phyloP scores from a whole-genome alignment of 2,329 filamentous ascomycete species.

The Orbilia brochopaga region DNA sequence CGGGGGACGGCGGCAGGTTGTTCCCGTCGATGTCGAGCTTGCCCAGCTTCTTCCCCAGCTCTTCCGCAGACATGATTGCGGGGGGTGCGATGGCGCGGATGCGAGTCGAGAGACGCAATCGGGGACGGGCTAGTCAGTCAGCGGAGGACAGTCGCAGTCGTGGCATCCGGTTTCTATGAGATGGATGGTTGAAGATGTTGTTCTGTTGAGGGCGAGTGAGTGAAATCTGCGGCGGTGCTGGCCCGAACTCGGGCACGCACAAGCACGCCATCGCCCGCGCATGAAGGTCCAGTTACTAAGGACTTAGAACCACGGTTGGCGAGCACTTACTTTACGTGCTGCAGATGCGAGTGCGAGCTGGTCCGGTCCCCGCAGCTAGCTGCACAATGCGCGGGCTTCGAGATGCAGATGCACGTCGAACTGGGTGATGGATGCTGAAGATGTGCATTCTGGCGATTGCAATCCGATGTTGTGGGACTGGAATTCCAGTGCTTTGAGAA shows the following conservation, averaged over 20 bases:
- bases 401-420: too few species aligned
- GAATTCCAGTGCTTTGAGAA: neutral
- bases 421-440: too few species aligned
- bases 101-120: neutral
- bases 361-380: neutral
- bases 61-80: constrained; percentile 27
- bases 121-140: neutral
- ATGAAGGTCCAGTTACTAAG: too few species aligned
- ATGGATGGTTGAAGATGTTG: neutral
- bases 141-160: too few species aligned
- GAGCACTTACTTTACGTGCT: too few species aligned
- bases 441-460: neutral
- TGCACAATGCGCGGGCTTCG: too few species aligned
- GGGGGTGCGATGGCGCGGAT: neutral
- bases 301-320: too few species aligned
- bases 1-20: constrained; percentile 85
- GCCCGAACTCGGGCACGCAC: neutral
- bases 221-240: neutral
- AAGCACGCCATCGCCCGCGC: constrained; percentile 1
- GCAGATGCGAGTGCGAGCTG: neutral
- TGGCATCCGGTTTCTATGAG: too few species aligned
- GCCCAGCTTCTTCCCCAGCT: constrained; percentile 63
- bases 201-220: neutral
- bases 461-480: neutral
- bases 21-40: constrained; percentile 81